Evolutionary conservation across 805 yeast genomes (phyloP).

Genomic region (Wickerhamiella qilinensis): DNA sequence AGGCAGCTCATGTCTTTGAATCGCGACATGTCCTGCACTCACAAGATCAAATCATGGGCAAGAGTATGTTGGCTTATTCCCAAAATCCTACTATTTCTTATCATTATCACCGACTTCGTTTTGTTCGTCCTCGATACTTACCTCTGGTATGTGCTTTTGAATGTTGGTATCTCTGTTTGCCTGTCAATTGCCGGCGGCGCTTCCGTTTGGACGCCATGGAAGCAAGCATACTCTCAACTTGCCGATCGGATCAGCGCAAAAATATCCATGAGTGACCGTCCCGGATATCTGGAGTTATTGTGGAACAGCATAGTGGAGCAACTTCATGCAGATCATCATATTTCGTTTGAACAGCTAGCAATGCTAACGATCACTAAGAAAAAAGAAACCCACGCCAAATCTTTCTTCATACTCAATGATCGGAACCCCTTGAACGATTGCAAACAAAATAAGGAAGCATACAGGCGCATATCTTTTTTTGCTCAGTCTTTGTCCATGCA

Average conservation of each 20-base stretch:
- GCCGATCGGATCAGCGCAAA: constrained; percentile 67
- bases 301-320: constrained; percentile 79
- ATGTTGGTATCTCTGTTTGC: constrained; percentile 54
- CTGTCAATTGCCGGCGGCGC: constrained; percentile 60
- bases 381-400: constrained; percentile 21
- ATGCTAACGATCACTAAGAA: constrained; percentile 37
- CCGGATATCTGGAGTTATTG: constrained; percentile 22
- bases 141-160: constrained; percentile 74
- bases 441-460: constrained; percentile 57
- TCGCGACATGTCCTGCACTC: constrained; percentile 37
- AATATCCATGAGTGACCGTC: constrained; percentile 36
- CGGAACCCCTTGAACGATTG: constrained; percentile 48
- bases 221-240: constrained; percentile 56
- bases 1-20: constrained; percentile 47
- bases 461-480: constrained; percentile 69
- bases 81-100: constrained; percentile 33
- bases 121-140: constrained; percentile 70
- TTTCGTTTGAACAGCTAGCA: constrained; percentile 58
- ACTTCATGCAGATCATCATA: constrained; percentile 65
- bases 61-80: constrained; percentile 43
- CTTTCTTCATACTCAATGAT: constrained; percentile 67
- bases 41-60: constrained; percentile 40
- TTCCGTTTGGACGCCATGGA: constrained; percentile 82
- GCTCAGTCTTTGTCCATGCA: constrained; percentile 84
- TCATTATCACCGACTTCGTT: constrained; percentile 45